Percentiles rank a stretch among this genome's conserved stretches.
Conservation (phyloP, 441 rosid species). For the Adansonia gregorii region DNA sequence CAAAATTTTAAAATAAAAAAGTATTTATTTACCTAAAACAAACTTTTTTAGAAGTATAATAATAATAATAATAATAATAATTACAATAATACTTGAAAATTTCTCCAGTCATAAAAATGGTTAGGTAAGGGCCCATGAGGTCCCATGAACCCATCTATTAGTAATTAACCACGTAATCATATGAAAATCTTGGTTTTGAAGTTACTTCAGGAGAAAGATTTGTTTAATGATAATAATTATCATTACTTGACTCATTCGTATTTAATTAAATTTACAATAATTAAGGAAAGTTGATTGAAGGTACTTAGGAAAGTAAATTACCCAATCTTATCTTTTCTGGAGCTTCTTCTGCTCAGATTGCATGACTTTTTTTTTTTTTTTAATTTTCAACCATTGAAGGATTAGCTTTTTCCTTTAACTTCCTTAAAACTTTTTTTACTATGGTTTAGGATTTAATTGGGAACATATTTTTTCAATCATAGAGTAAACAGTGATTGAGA, state of each 20-base stretch:
- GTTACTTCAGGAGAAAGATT: constrained; percentile 16
- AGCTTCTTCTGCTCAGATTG: background rate
- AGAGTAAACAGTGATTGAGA: no score
- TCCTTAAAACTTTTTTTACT: no score
- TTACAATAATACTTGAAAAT: no score
- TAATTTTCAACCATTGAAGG: background rate
- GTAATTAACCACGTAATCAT: background rate
- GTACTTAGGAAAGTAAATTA: background rate
- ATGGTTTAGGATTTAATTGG: no score
- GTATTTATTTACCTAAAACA: background rate
- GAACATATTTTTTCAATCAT: no score
- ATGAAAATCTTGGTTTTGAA: background rate
- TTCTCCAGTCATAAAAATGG: background rate
- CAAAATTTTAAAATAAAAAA: background rate
- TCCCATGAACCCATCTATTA: background rate
- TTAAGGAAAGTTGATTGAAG: background rate
- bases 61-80: no score
- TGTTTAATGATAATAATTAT: background rate
- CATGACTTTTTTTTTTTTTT: background rate
- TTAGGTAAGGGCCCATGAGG: background rate
- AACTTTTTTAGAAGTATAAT: no score
- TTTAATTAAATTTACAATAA: background rate
- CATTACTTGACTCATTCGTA: no score
- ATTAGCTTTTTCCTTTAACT: no score
- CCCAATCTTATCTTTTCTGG: background rate